Percentiles rank a stretch among this genome's conserved stretches.
Evolutionary conservation across 352 stramenopile species (phyloP).

Genomic region (Labyrinthula sp.): DNA sequence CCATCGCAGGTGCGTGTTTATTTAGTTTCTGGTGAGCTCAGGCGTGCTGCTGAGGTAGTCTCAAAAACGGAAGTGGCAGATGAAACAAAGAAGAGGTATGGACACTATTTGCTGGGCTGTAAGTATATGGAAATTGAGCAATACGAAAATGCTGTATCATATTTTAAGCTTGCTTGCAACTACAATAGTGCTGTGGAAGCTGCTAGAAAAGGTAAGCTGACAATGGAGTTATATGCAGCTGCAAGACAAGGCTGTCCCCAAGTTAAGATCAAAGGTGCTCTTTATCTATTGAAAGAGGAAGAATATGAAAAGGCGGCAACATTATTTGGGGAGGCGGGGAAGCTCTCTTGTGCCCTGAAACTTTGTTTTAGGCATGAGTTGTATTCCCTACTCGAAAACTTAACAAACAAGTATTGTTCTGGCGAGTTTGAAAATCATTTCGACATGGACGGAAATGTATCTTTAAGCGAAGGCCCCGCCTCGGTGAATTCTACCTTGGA

Average conservation of each 20-base stretch:
- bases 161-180: slow-evolving; percentile 57
- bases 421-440: background rate
- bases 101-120: slow-evolving; percentile 56
- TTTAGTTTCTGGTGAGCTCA: slow-evolving; percentile 56
- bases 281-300: slow-evolving; percentile 68
- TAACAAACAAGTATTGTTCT: slow-evolving; percentile 45
- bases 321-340: slow-evolving; percentile 70
- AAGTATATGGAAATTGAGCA: slow-evolving; percentile 59
- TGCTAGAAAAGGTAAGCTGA: slow-evolving; percentile 48
- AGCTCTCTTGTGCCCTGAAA: slow-evolving; percentile 64
- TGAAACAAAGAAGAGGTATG: slow-evolving; percentile 45
- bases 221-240: no score
- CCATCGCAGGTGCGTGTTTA: slow-evolving; percentile 65
- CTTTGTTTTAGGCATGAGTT: slow-evolving; percentile 58
- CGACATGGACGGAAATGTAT: background rate
- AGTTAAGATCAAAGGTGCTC: slow-evolving; percentile 28
- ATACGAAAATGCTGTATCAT: slow-evolving; percentile 59
- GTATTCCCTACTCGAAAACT: slow-evolving; percentile 56
- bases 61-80: no score
- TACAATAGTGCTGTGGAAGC: slow-evolving; percentile 79
- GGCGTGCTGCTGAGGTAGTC: slow-evolving; percentile 52
- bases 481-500: slow-evolving; percentile 36
- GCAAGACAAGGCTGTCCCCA: no score
- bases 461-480: background rate
- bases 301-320: slow-evolving; percentile 75